Base-by-base conservation (phyloP, 106 monocot genomes). In the Acorus gramineus region DNA sequence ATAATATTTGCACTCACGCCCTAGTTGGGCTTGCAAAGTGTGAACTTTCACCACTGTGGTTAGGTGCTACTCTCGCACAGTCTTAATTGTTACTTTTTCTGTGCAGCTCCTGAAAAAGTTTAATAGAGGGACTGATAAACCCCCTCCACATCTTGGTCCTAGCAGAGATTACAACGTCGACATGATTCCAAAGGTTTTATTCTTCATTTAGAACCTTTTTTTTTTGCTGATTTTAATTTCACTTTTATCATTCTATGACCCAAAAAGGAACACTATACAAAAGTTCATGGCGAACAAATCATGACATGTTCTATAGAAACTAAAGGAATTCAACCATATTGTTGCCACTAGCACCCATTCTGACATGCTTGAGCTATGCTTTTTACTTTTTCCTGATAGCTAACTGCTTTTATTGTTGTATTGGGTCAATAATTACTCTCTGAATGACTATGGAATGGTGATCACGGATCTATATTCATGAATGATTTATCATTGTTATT, bases 111-210 rank as follows among this genome's bases (percentile, higher is more conserved):
- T 87, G 92, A 87, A 84, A 73, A 84, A 72, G 62, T 92, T 92
- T 55, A n/a, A n/a, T n/a, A 81, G 77, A 62, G 92, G 84, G 66
- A 60, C 63, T 59, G 87, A 85, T 53, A 84, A 77, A 28, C 87
- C 87, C 46, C 92, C 87, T 44, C 72, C 87, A 50, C 49, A 85
- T 76, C 49, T 92, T 51, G 92, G 92, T 2, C 47, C 92, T 2
- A 92, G 87, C 74, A 77, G 75, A 77, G 92, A 92, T 62, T 92
- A 92, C 74, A 92, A 92, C 55, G 87, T 92, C 47, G 92, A 92
- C 59, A 87, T 92, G 92, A 70, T 92, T 53, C 87, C 92, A 49
- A 92, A 92, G 87, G 92, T 92, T 7, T 63, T 13, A 7, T 14
- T 2, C 44, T 55, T 48, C 8, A 28, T 28, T 28, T 28, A 28